These are phyloP conservation scores for Endotrypanum monterogeii DNA, from an alignment of 208 protist genomes.

Conservation along the genomic window DNA sequence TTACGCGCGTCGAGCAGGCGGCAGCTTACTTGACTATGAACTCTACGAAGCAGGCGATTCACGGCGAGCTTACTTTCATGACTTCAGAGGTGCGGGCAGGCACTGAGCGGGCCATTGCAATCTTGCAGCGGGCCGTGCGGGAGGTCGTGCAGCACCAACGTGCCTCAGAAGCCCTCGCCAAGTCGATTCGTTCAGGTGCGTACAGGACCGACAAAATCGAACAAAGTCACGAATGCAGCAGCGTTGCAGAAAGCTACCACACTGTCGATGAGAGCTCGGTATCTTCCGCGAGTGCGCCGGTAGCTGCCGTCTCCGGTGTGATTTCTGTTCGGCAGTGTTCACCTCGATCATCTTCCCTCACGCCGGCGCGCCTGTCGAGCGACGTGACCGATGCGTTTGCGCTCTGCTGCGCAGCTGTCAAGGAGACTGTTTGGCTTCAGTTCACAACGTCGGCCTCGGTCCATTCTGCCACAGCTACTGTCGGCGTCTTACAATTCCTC, in stretches of 20 bases:
- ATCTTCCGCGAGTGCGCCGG: not conserved
- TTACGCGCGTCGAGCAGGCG: slow-evolving; percentile 30
- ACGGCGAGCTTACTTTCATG: slow-evolving; percentile 16
- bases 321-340: not conserved
- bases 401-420: slow-evolving; percentile 34
- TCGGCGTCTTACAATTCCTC: slow-evolving; percentile 26
- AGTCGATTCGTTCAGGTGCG: slow-evolving; percentile 47
- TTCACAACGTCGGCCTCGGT: slow-evolving; percentile 13
- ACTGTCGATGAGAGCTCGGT: not conserved
- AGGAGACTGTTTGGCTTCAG: slow-evolving; percentile 27
- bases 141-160: slow-evolving; percentile 18
- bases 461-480: slow-evolving; percentile 9
- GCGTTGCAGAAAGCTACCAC: not conserved
- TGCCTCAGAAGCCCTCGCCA: slow-evolving; percentile 32
- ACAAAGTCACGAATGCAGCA: not conserved
- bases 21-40: slow-evolving; percentile 1
- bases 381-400: slow-evolving; percentile 28
- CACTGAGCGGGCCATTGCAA: slow-evolving; percentile 17
- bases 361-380: not conserved
- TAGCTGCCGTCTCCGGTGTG: not conserved
- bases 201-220: slow-evolving; percentile 14
- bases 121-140: slow-evolving; percentile 28
- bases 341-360: no score
- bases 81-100: slow-evolving; percentile 5
- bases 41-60: not conserved